These are phyloP conservation scores for Pisolithus albus DNA, from an alignment of 768 basidiomycete species.

Conservation along the genomic window DNA sequence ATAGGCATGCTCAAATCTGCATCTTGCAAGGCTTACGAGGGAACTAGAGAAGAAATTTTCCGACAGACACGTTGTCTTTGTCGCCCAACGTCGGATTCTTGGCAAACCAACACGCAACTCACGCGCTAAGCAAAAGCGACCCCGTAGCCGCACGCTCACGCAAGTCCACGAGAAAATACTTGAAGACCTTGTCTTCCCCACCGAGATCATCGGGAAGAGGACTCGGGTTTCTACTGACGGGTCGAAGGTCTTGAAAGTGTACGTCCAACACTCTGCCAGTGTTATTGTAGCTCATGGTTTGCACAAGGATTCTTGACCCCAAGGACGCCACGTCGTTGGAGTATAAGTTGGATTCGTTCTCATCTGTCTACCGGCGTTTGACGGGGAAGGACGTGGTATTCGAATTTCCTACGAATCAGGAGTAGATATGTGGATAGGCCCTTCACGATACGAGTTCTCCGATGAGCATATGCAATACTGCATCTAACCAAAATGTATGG, in stretches of 20 bases:
- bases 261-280: slow-evolving; percentile 33
- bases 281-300: slow-evolving; percentile 10
- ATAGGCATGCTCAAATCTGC: neutral
- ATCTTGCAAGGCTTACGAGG: slow-evolving; percentile 74
- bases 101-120: slow-evolving; percentile 94
- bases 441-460: slow-evolving; percentile 30
- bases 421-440: slow-evolving; percentile 41
- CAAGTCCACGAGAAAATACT: slow-evolving; percentile 97
- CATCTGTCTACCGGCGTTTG: slow-evolving; percentile 90
- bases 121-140: slow-evolving; percentile 91
- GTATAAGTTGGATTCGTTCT: slow-evolving; percentile 99
- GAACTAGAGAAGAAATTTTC: slow-evolving; percentile 99
- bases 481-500: slow-evolving; percentile 30
- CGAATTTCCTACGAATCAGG: slow-evolving; percentile 78
- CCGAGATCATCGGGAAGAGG: slow-evolving; percentile 98
- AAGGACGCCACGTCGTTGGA: slow-evolving; percentile 98
- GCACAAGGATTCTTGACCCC: slow-evolving; percentile 88
- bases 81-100: slow-evolving; percentile 97
- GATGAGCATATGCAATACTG: slow-evolving; percentile 12
- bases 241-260: slow-evolving; percentile 96
- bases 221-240: slow-evolving; percentile 92
- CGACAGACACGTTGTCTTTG: slow-evolving; percentile 97
- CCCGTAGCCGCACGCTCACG: slow-evolving; percentile 94
- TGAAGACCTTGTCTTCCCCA: slow-evolving; percentile 98
- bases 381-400: slow-evolving; percentile 97